Evolutionary conservation across 257 asterid species (phyloP), one percentile per base, ranked within the genome.

Genomic region (Fraxinus quadrangulata): DNA sequence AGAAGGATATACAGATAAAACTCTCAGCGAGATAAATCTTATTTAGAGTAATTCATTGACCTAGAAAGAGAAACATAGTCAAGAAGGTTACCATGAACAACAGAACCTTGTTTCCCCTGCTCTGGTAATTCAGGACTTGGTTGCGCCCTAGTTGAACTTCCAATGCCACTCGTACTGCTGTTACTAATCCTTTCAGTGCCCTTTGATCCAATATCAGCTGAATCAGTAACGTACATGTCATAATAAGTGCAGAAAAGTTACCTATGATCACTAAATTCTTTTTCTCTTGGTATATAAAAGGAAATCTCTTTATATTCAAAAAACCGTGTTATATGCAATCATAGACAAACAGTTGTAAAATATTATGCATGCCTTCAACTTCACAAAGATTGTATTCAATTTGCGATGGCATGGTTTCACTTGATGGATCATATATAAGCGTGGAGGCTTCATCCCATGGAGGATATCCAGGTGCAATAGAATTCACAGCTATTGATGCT

Each of bases 371-470:
- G 85, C 97, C 97, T 93, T 92, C 94, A 31, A 80, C 83, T 78
- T 85, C 94, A 67, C 80, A 87, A 78, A 83, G 82, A 82, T 79
- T 72, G 85, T 78, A 92, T 31, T 92, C 97, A 33, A 85, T 92
- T 73, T 89, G 92, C 76, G 88, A 84, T 83, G 87, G 77, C 84
- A 88, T 73, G 72, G 78, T 69, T 83, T 90, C 96, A 80, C 83
- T 69, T 63, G 92, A 65, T 9, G 91, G 80, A 76, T 87, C 75
- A 77, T 81, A 84, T 70, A 72, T 72, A 80, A 85, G 86, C 84
- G 82, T 72, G 26, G 97, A 87, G 74, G 87, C 76, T 59, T 91
- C 97, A 79, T 90, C 97, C 98, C 97, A 88, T 65, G 86, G 40
- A 59, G 86, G 78, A 83, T 86, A 94, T 78, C 89, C 93, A 10